Conservation (phyloP, 768 basidiomycete genomes). For the Suillus fuscotomentosus region DNA sequence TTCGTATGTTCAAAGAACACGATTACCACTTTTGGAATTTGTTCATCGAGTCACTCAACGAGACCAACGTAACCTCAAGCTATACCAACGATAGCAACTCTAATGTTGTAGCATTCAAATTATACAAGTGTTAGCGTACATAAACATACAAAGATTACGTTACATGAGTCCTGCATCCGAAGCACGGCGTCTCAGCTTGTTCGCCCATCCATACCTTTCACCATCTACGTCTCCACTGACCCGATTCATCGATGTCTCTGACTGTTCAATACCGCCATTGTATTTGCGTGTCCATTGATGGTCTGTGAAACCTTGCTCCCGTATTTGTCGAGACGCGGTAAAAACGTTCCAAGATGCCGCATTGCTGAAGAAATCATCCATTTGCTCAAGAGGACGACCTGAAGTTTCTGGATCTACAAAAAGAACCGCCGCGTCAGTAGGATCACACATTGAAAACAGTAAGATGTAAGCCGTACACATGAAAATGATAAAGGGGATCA, state of each 20-base stretch:
- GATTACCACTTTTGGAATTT: too few species aligned
- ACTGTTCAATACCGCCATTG: not conserved
- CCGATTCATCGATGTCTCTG: not conserved
- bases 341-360: slow-evolving; percentile 9
- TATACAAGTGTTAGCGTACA: not conserved
- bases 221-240: not conserved
- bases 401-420: slow-evolving; percentile 8
- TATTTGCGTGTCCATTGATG: not conserved
- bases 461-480: slow-evolving; percentile 3
- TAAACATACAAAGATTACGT: not conserved
- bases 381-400: slow-evolving; percentile 6
- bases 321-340: not conserved
- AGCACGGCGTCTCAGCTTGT: not conserved
- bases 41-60: too few species aligned
- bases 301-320: not conserved
- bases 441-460: not conserved
- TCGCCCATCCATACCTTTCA: not conserved
- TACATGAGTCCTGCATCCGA: not conserved
- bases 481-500: slow-evolving; percentile 8
- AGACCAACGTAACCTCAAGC: too few species aligned
- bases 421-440: not conserved
- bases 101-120: not conserved
- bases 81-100: too few species aligned
- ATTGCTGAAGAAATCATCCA: slow-evolving; percentile 9
- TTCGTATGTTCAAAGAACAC: too few species aligned